Base-by-base conservation (phyloP, 768 basidiomycete species). In the Boletus fagicola region DNA sequence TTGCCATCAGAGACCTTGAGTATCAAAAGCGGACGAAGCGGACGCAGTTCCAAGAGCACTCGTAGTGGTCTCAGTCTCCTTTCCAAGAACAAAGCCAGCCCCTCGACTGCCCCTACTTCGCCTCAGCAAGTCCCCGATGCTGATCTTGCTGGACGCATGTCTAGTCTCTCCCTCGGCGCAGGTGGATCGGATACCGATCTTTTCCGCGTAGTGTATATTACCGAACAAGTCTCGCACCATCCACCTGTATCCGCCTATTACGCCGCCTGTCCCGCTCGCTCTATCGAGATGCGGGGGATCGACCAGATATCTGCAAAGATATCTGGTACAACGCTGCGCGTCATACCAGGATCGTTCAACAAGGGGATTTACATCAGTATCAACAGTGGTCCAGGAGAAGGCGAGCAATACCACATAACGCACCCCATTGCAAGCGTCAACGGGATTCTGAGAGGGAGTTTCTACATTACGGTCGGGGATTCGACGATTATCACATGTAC, bases 201-300 rank as follows among this genome's bases (percentile, higher is more conserved):
- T 49, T 71, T 85, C 16, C 88, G 92, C 35, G 83, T 95, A 44
- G 82, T 84, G 7, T 96, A 83, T 71, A 74, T 95, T 47, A 96
- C 94, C 15, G 95, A 97, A 71, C 95, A 97, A 73, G 86, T 98
- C 47, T 97, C 92, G 2, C 97, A 99, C 74, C 97, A 99, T 66
- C 97, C 97, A 0, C 97, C 97, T 3, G 84, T 98, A 31, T 96
- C 93, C 1, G 86, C 90, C 1, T 96, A 86, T 68, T 86, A 85
- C 60, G 92, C 89, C 8, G 60, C 76, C 5, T 95, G 92, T 71
- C 92, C 94, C 0, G 75, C 83, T 42, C 83, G 85, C 26, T 82
- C 83, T 31, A 68, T 95, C 42, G 86, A 90, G 60, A 78, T 90
- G 69, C 74, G 74, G 18, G 96, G 94, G 5, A 78, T 94, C 56